Conservation (phyloP, 2,329 filamentous ascomycete species). For the Magnaporthales sp. region DNA sequence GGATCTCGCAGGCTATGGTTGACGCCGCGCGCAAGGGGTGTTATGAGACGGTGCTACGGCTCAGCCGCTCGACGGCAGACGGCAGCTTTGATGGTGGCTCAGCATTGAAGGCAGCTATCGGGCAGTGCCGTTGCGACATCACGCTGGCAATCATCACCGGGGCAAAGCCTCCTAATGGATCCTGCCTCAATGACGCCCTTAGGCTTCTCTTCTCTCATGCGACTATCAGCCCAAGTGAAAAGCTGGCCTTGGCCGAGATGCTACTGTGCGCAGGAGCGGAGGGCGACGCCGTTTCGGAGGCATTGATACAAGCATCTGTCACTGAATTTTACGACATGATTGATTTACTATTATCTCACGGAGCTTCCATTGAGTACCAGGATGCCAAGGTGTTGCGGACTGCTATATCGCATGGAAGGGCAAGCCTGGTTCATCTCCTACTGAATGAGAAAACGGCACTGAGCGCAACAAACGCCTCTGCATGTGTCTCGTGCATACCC, state of each 20-base stretch:
- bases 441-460: constrained; percentile 34
- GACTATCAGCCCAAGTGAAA: constrained; percentile 37
- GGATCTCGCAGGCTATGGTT: constrained; percentile 40
- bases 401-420: constrained; percentile 36
- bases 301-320: constrained; percentile 38
- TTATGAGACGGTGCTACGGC: constrained; percentile 37
- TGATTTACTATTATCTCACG: constrained; percentile 40
- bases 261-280: constrained; percentile 49
- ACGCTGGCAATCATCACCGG: constrained; percentile 46
- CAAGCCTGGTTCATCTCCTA: constrained; percentile 37
- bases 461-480: constrained; percentile 36
- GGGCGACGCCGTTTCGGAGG: constrained; percentile 39
- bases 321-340: constrained; percentile 46
- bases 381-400: constrained; percentile 39
- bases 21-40: constrained; percentile 41
- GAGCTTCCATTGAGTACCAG: constrained; percentile 45
- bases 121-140: constrained; percentile 41
- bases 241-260: constrained; percentile 43
- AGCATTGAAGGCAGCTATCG: constrained; percentile 41
- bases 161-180: constrained; percentile 38
- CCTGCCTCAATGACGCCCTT: constrained; percentile 42
- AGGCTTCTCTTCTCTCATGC: constrained; percentile 34
- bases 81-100: constrained; percentile 42
- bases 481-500: constrained; percentile 39
- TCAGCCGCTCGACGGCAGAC: constrained; percentile 45